These are phyloP conservation scores for Monosporozyma unispora DNA, from an alignment of 805 yeast genomes.

Conservation along the genomic window DNA sequence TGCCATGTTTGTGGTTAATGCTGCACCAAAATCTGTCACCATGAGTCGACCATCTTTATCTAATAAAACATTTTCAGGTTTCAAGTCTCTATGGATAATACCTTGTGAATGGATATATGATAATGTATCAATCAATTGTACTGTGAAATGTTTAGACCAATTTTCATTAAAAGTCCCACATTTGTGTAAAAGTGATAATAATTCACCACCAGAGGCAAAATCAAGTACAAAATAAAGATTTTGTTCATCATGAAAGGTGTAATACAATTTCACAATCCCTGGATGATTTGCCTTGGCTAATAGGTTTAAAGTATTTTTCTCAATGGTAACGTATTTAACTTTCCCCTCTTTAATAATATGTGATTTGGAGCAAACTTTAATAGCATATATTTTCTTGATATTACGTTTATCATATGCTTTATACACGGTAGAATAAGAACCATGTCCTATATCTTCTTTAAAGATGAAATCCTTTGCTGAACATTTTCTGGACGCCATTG, in stretches of 20 bases:
- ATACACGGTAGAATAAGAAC: constrained; percentile 89
- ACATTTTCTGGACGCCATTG: constrained; percentile 19
- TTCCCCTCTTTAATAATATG: constrained; percentile 93
- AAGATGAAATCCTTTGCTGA: constrained; percentile 30
- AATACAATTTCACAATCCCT: constrained; percentile 84
- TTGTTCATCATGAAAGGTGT: constrained; percentile 88
- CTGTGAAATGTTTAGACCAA: constrained; percentile 71
- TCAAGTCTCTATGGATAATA: constrained; percentile 86
- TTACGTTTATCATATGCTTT: constrained; percentile 70
- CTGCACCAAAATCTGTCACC: constrained; percentile 98
- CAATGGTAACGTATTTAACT: constrained; percentile 92
- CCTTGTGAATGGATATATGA: constrained; percentile 83
- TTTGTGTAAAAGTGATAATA: constrained; percentile 67
- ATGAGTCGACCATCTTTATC: constrained; percentile 80
- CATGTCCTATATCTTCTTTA: constrained; percentile 61
- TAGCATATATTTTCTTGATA: constrained; percentile 54
- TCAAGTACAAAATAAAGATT: constrained; percentile 87
- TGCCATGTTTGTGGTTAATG: constrained; percentile 37
- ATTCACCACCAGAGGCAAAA: constrained; percentile 92
- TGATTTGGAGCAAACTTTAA: constrained; percentile 81
- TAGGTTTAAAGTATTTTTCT: constrained; percentile 78
- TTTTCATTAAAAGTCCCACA: constrained; percentile 68
- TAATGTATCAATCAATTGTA: constrained; percentile 85
- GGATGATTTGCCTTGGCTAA: constrained; percentile 74
- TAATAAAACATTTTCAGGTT: constrained; percentile 86